Base-by-base conservation (phyloP, 164 flowering plant species). In the Umbellularia californica region DNA sequence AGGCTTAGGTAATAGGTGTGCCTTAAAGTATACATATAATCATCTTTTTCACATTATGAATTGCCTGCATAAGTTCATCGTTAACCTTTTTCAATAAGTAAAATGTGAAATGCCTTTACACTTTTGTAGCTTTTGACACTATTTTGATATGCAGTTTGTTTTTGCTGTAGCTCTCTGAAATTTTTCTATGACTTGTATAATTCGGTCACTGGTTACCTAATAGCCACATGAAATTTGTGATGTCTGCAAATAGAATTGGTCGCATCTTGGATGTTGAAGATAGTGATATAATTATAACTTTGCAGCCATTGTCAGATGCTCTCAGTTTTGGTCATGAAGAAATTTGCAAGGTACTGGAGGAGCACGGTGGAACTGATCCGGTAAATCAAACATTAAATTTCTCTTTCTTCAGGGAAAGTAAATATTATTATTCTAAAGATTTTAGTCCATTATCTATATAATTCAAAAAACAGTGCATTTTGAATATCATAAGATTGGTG, bases 221-320 rank as follows among this genome's bases (percentile, higher is more conserved):
- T 15, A 55, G 17, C 20, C 17, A 55, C 60, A 55, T 55, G 60
- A 17, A 55, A 12, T 17, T 55, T 55, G n/a, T 3, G 0, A 55
- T 55, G 25, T 25, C 5, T 25, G 5, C 33, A 64, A 24, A 64
- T 64, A 64, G 5, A 64, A 25, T 55, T 41, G 5, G 28, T 30
- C 0, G 65, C 7, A 22, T 9, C 12, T 15, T 55, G 58, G 25
- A 60, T 60, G 5, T 5, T 20, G 28, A 19, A 19, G 64, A 55
- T 51, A 25, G 35, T 70, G n/a, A 71, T 58, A 60, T 28, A 50
- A 47, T 0, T n/a, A 24, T 75, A 58, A 28, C 50, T 58, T 66
- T 78, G 77, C 84, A 88, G 91, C 86, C 89, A 72, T 79, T 86
- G 13, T 85, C 89, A 47, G 87, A 88, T 84, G 88, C 89, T 68